Conservation (phyloP, 257 asterid genomes). For the Rhazya stricta region DNA sequence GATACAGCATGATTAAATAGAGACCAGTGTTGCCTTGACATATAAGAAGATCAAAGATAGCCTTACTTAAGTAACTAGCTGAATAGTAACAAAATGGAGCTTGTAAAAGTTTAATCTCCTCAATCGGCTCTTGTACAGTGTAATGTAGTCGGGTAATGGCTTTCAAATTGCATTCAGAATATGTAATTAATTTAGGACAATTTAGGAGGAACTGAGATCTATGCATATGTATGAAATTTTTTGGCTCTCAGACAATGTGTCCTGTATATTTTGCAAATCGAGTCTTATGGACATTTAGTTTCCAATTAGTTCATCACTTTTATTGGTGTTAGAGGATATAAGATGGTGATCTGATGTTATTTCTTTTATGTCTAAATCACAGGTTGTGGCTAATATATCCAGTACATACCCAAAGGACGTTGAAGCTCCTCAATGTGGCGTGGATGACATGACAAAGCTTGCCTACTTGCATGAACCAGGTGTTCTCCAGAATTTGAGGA, state of each 20-base stretch:
- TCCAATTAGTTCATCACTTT: not conserved
- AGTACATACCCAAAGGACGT: conserved; percentile 59
- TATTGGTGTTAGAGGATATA: not conserved
- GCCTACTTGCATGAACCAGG: conserved; percentile 94
- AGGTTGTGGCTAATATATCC: conserved; percentile 54
- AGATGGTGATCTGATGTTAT: not conserved
- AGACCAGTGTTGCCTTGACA: not conserved
- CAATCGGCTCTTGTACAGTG: not conserved
- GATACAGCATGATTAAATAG: not conserved
- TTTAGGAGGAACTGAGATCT: not conserved
- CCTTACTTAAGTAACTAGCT: not conserved
- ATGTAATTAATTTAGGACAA: not conserved
- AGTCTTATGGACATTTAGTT: not conserved
- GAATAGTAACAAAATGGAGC: not conserved
- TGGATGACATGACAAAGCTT: conserved; percentile 93
- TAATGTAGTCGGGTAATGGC: not conserved
- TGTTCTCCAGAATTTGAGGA: conserved; percentile 64
- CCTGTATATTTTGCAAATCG: not conserved
- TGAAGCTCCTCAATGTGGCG: conserved; percentile 67
- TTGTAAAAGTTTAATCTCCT: not conserved
- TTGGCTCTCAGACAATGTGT: not conserved
- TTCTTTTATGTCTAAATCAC: not conserved
- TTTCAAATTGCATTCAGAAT: not conserved
- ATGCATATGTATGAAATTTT: not conserved
- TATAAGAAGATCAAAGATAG: not conserved